Conservation (phyloP, 768 basidiomycete species). For the Rhodotorula graminis region DNA sequence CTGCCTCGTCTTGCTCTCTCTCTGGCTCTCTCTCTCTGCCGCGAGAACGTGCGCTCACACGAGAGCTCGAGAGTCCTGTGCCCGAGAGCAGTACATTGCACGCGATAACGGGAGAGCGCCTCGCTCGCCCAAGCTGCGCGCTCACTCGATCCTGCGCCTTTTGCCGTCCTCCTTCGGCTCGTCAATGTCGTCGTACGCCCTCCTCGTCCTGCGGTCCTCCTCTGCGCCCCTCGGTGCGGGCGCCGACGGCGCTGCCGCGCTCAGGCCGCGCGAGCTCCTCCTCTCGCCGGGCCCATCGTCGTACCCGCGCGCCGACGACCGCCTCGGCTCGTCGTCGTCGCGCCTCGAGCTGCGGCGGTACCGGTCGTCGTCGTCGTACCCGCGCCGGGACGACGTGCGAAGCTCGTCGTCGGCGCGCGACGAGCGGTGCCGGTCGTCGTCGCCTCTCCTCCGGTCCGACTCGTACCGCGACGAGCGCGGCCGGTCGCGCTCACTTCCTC, state of each 20-base stretch:
- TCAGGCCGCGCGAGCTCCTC: not conserved
- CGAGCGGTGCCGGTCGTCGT: slow-evolving; percentile 4
- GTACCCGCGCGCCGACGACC: not conserved
- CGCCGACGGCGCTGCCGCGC: not conserved
- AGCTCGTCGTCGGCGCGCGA: slow-evolving; percentile 21
- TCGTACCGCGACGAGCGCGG: slow-evolving; percentile 22
- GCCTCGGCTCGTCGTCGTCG: slow-evolving; percentile 2
- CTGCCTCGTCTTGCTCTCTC: too few species aligned
- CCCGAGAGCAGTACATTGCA: not conserved
- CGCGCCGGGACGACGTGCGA: not conserved
- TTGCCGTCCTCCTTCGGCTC: slow-evolving; percentile 4
- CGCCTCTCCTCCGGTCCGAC: not conserved
- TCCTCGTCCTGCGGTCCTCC: slow-evolving; percentile 6
- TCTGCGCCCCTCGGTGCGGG: not conserved
- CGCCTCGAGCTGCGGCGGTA: not conserved
- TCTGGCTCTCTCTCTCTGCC: too few species aligned
- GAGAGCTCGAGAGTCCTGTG: too few species aligned
- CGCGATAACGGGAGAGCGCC: too few species aligned
- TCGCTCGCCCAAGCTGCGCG: too few species aligned
- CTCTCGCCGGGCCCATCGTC: not conserved
- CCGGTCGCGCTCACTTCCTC: slow-evolving; percentile 55
- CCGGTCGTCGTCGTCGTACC: slow-evolving; percentile 2
- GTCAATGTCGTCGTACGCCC: slow-evolving; percentile 24
- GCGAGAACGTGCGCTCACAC: too few species aligned
- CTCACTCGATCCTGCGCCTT: slow-evolving; percentile 8